Evolutionary conservation across 2,329 filamentous ascomycete genomes (phyloP).

Genomic region (Penicillium glabrum): DNA sequence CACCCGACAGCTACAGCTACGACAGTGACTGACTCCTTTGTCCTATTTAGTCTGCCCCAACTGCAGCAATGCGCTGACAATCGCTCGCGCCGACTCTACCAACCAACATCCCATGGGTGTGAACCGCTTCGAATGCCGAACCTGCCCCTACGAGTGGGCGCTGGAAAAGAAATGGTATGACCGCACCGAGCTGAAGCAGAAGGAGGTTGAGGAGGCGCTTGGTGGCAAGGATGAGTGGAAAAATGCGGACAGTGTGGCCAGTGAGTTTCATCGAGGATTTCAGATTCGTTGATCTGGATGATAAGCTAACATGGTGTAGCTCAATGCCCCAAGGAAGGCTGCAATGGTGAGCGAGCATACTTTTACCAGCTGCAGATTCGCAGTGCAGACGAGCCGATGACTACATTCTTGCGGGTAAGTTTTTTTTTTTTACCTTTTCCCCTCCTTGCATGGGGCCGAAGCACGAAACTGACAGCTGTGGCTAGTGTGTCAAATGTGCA

Average conservation of each 20-base stretch:
- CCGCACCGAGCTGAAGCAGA: constrained; percentile 74
- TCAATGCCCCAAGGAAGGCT: constrained; percentile 79
- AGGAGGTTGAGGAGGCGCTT: constrained; percentile 86
- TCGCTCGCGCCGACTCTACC: constrained; percentile 42
- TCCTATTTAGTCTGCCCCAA: constrained; percentile 46
- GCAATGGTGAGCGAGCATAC: constrained; percentile 80
- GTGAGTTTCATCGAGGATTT: constrained; percentile 39
- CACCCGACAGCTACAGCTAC: not conserved
- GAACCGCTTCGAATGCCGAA: constrained; percentile 93
- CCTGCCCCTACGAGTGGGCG: constrained; percentile 87
- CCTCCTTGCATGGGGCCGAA: not conserved
- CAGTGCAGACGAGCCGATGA: constrained; percentile 98
- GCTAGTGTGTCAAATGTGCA: constrained; percentile 47
- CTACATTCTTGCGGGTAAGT: constrained; percentile 83
- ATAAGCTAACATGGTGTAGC: constrained; percentile 44
- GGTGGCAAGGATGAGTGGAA: constrained; percentile 87
- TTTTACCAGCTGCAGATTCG: constrained; percentile 98
- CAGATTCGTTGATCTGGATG: not conserved
- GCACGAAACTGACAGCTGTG: constrained; percentile 5
- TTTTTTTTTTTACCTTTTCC: not conserved
- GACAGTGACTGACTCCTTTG: constrained; percentile 18
- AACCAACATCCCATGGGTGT: constrained; percentile 39
- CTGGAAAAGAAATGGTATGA: constrained; percentile 80
- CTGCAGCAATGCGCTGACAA: constrained; percentile 51
- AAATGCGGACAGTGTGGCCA: constrained; percentile 78